Base-by-base conservation (phyloP, 106 monocot genomes). In the Dendrobium officinale region DNA sequence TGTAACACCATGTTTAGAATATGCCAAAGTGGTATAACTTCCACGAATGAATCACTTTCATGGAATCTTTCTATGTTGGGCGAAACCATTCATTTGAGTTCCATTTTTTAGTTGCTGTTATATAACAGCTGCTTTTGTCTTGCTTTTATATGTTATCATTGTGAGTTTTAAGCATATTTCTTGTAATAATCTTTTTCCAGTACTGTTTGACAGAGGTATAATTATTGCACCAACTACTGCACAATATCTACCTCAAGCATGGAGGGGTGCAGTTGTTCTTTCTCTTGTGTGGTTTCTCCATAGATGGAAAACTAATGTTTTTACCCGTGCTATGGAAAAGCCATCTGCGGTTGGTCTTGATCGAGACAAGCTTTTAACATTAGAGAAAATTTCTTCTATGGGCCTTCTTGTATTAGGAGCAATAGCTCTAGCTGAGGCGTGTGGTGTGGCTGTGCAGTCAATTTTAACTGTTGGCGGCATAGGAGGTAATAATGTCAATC, bases 211-310 rank as follows among this genome's bases (percentile, higher is more conserved):
- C 80, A 96, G 96, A 74, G 88, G 83, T 31, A 84, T 73, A 37
- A 82, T 93, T 42, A 83, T 92, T 83, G 88, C 86, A 72, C 92
- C 96, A 85, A 89, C 83, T 61, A 83, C 84, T 76, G 80, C 85
- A 66, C 78, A 83, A 24, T 90, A 92, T 81, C 86, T 96, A 79
- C 79, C 90, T 64, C 96, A 93, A 87, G 88, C 79, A 67, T 92
- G 90, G 92, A 92, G 92, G 70, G 93, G 90, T 83, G 91, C 92
- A 80, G 70, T 84, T 87, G 92, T 93, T 73, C 81, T 96, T 45
- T 96, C 93, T 68, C 84, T 96, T 83, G 83, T 96, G 29, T 96
- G 96, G 93, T 96, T 96, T 83, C 88, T 96, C 73, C 90, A 93
- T 76, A 82, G 96, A 27, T 96, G 96, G 96, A 96, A 96, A 83